Percentiles rank a stretch among this genome's conserved stretches.
phyloP scores from a whole-genome alignment of 139 green algal genomes.

The Gonium pectorale region DNA sequence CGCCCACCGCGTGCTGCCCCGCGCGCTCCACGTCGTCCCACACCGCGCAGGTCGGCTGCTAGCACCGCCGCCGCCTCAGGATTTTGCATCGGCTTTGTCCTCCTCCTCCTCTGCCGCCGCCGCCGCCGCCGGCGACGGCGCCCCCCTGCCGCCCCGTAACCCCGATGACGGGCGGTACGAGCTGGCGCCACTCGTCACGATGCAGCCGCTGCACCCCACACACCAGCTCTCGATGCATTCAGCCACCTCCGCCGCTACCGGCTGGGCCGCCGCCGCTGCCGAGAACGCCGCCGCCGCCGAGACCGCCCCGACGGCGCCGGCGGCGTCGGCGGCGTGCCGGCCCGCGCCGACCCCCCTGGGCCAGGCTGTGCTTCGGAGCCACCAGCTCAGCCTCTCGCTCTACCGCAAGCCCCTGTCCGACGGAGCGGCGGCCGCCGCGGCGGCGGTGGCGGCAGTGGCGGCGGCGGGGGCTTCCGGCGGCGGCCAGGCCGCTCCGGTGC shows the following conservation, averaged over 20 bases:
- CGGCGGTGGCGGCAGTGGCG: not conserved
- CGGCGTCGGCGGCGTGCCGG: not conserved
- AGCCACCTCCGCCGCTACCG: no score
- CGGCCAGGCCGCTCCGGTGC: not conserved
- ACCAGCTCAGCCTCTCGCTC: conserved; percentile 78
- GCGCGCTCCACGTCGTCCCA: no score
- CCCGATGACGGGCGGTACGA: not conserved
- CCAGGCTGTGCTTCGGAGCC: conserved; percentile 72
- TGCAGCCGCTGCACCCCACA: not conserved
- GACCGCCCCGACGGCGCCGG: not conserved
- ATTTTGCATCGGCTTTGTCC: no score
- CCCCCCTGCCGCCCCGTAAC: no score
- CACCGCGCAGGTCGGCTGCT: no score
- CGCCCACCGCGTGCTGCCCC: no score
- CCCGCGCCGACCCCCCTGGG: conserved; percentile 46
- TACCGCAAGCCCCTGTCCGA: conserved; percentile 67
- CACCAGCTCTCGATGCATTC: no score
- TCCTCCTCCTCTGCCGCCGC: no score
- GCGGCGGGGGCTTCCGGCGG: not conserved
- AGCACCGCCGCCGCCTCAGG: no score
- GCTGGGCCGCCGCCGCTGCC: no score
- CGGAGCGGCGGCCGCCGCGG: conserved; percentile 58
- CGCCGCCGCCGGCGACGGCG: no score
- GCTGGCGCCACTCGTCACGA: not conserved
- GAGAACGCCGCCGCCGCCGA: not conserved